Conservation (phyloP, 2,329 filamentous ascomycete species). For the Anisogramma anomala region DNA sequence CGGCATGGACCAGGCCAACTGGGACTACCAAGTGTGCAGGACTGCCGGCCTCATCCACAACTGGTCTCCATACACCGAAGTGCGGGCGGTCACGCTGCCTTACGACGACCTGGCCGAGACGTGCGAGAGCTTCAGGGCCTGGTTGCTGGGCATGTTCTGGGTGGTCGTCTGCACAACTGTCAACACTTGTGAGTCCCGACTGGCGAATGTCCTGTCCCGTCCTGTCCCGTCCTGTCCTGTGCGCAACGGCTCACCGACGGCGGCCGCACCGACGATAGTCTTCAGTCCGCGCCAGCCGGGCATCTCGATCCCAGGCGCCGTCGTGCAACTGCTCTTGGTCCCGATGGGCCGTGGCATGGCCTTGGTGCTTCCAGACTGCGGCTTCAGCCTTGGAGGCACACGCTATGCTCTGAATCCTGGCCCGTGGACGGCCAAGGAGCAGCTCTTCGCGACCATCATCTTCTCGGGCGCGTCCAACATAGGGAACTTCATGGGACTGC, state of each 20-base stretch:
- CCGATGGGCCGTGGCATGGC: conserved; percentile 9
- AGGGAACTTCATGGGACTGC: conserved; percentile 19
- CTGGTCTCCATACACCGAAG: conserved; percentile 8
- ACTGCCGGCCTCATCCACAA: conserved; percentile 14
- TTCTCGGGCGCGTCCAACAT: conserved; percentile 19
- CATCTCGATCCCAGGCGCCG: conserved; percentile 8
- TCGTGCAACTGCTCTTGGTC: conserved; percentile 10
- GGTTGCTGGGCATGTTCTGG: conserved; percentile 2
- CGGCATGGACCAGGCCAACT: conserved; percentile 20
- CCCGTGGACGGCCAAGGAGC: conserved; percentile 11
- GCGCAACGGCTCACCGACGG: neutral
- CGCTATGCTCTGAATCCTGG: conserved; percentile 8
- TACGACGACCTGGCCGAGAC: neutral
- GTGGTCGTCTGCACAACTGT: neutral
- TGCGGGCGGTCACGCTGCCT: conserved; percentile 1
- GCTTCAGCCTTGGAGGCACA: conserved; percentile 5
- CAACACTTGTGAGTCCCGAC: neutral
- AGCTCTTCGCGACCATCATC: conserved; percentile 14
- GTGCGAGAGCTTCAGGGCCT: neutral
- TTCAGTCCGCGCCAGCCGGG: conserved; percentile 10
- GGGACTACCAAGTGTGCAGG: conserved; percentile 20
- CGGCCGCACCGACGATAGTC: neutral
- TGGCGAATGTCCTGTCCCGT: too few relatives aligned
- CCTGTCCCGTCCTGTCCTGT: neutral
- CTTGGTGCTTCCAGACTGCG: conserved; percentile 2